Evolutionary conservation across 495 filamentous ascomycete genomes (phyloP).

Genomic region (Daldinia decipiens): DNA sequence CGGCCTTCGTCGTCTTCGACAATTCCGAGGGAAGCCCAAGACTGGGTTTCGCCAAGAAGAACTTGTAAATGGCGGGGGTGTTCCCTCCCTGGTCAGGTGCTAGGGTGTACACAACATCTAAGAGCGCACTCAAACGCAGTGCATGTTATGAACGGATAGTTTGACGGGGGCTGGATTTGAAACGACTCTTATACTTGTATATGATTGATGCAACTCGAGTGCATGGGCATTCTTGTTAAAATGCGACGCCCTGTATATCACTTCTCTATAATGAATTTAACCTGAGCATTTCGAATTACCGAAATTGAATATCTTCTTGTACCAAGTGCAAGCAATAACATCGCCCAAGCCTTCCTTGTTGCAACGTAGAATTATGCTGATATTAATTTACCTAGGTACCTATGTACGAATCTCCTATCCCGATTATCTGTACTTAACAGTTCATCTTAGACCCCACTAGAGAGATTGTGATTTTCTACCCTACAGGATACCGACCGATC

Average conservation of each 20-base stretch:
- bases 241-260: slow-evolving; percentile 31
- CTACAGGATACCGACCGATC: no score
- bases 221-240: slow-evolving; percentile 14
- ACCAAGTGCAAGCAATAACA: not conserved
- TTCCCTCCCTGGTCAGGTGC: not conserved
- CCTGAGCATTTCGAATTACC: slow-evolving; percentile 7
- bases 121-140: not conserved
- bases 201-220: slow-evolving; percentile 26
- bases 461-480: no score
- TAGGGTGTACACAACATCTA: not conserved
- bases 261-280: slow-evolving; percentile 26
- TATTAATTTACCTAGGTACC: no score
- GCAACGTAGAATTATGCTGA: no score
- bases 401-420: no score
- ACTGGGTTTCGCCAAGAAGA: slow-evolving; percentile 65
- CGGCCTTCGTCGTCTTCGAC: slow-evolving; percentile 79
- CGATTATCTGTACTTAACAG: no score
- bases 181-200: slow-evolving; percentile 34
- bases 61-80: slow-evolving; percentile 19
- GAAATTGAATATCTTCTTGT: not conserved
- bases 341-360: no score
- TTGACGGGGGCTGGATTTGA: slow-evolving; percentile 11
- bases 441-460: no score
- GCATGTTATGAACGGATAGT: not conserved
- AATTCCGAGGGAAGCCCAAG: slow-evolving; percentile 46